Evolutionary conservation across 1,284 basidiomycete species (phyloP).

Genomic region (Ceratobasidium papillatum): DNA sequence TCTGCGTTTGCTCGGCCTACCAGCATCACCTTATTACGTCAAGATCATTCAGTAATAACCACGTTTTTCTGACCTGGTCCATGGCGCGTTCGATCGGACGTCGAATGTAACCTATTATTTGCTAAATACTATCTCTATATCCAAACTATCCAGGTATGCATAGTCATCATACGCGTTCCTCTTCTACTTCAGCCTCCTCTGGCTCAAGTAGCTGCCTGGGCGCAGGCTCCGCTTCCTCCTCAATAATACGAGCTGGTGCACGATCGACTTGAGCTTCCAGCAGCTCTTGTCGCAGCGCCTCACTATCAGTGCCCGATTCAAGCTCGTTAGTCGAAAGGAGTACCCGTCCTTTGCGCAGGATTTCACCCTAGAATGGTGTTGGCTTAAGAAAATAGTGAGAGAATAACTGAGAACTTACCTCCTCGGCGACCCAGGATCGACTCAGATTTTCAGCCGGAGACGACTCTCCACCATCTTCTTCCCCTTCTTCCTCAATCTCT

Average conservation of each 20-base stretch:
- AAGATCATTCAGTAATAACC: too few species aligned
- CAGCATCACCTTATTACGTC: too few species aligned
- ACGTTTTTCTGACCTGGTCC: too few species aligned
- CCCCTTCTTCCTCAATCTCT: not conserved
- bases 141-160: not conserved
- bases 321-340: slow-evolving; percentile 34
- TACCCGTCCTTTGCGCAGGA: slow-evolving; percentile 32
- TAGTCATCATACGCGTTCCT: slow-evolving; percentile 9
- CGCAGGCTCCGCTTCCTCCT: slow-evolving; percentile 16
- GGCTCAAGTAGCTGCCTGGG: not conserved
- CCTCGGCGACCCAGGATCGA: slow-evolving; percentile 38
- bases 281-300: slow-evolving; percentile 35
- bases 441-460: slow-evolving; percentile 35
- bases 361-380: slow-evolving; percentile 19
- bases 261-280: slow-evolving; percentile 39
- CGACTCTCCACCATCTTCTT: slow-evolving; percentile 3
- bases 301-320: slow-evolving; percentile 33
- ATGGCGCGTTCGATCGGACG: not conserved
- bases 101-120: not conserved
- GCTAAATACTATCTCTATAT: not conserved
- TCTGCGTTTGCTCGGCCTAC: too few species aligned
- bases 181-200: not conserved
- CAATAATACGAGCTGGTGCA: slow-evolving; percentile 29
- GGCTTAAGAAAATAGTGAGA: not conserved
- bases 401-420: slow-evolving; percentile 8